These are phyloP conservation scores for Roridomyces roridus DNA, from an alignment of 768 basidiomycete genomes.

Conservation along the genomic window DNA sequence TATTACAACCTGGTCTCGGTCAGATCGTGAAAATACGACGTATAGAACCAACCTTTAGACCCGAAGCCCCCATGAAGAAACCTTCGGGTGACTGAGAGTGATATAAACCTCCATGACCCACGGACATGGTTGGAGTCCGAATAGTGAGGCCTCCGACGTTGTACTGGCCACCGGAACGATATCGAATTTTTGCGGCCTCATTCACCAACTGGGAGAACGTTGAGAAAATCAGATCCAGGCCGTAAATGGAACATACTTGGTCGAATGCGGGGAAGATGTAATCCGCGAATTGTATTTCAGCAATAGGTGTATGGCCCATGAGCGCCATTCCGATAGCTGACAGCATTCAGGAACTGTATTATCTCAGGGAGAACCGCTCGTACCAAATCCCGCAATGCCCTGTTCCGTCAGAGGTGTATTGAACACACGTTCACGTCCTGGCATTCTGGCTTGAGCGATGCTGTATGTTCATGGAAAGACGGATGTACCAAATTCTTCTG, in stretches of 20 bases:
- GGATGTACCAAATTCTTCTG: constrained; percentile 86
- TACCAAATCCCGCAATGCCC: constrained; percentile 92
- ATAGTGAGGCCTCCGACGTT: constrained; percentile 85
- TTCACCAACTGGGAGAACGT: constrained; percentile 73
- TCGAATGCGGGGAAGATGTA: constrained; percentile 96
- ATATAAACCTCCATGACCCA: constrained; percentile 92
- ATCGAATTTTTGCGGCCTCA: constrained; percentile 93
- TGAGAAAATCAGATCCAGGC: background rate
- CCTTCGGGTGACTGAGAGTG: constrained; percentile 97
- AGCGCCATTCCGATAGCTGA: constrained; percentile 76
- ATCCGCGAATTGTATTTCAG: constrained; percentile 88
- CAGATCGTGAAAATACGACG: background rate
- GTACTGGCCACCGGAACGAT: constrained; percentile 85
- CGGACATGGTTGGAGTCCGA: constrained; percentile 88
- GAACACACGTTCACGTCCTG: constrained; percentile 91
- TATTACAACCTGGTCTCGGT: constrained; percentile 69
- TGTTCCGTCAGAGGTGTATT: constrained; percentile 94
- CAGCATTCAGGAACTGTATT: no score
- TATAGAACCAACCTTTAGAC: constrained; percentile 69
- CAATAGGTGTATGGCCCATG: constrained; percentile 95
- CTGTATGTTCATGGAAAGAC: background rate
- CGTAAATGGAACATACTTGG: constrained; percentile 56
- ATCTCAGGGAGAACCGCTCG: no score
- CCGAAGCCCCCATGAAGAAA: constrained; percentile 90
- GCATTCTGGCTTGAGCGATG: background rate